phyloP scores from a whole-genome alignment of 2,329 filamentous ascomycete genomes.

The Pseudocercospora vitis region DNA sequence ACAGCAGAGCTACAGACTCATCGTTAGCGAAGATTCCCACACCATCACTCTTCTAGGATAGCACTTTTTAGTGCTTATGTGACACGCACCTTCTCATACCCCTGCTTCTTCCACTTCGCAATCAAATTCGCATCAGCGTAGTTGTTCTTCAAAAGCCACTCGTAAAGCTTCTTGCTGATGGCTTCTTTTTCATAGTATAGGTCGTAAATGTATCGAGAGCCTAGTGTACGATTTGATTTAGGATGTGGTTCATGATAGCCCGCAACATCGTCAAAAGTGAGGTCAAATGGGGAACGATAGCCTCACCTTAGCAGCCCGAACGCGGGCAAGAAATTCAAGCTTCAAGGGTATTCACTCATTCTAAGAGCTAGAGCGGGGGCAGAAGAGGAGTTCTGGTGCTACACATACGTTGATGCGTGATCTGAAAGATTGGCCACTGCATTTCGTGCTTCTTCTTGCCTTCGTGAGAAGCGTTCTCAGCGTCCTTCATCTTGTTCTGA shows the following conservation, averaged over 20 bases:
- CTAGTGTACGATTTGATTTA: constrained; percentile 38
- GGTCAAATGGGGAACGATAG: constrained; percentile 33
- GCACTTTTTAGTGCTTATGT: too few species aligned
- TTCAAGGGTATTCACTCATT: not conserved
- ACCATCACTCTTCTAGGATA: too few species aligned
- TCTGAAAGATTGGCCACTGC: constrained; percentile 96
- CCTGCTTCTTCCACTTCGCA: constrained; percentile 99
- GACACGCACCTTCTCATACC: constrained; percentile 82
- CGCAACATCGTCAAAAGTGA: constrained; percentile 22
- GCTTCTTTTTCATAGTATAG: constrained; percentile 97
- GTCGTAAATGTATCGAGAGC: constrained; percentile 89
- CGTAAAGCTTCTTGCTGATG: constrained; percentile 87
- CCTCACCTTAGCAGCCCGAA: constrained; percentile 36
- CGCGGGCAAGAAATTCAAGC: not conserved
- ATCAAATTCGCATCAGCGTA: constrained; percentile 95
- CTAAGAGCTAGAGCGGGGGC: too few species aligned
- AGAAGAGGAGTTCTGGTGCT: too few species aligned
- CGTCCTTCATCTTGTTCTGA: constrained; percentile 90
- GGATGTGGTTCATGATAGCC: constrained; percentile 12
- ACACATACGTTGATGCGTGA: constrained; percentile 79
- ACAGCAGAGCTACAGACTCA: constrained; percentile 79
- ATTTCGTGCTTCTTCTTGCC: constrained; percentile 86
- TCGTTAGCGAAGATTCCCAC: too few species aligned
- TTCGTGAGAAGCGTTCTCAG: constrained; percentile 80
- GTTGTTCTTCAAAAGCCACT: constrained; percentile 93